Evolutionary conservation across 352 stramenopile species (phyloP).

Genomic region (Pythium grandisporangium): DNA sequence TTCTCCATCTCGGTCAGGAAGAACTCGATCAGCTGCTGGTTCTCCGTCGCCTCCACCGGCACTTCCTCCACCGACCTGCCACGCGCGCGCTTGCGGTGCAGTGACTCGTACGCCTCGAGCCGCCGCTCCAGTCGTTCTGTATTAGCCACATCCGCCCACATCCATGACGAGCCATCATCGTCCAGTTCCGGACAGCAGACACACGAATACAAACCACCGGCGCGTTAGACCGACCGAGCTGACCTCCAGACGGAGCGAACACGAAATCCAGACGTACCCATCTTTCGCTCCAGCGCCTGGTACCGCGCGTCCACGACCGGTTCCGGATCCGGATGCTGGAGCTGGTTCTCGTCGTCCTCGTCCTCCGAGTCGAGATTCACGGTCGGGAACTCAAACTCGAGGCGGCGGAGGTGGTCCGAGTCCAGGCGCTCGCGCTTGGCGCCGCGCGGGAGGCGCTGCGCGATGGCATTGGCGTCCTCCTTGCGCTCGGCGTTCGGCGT

Average conservation of each 20-base stretch:
- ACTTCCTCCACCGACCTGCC: background rate
- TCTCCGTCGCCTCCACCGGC: conserved; percentile 4
- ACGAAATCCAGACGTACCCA: no score
- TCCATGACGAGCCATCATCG: no score
- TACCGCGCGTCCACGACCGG: conserved; percentile 9
- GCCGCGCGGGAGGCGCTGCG: no score
- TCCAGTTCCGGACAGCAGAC: no score
- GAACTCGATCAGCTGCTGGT: conserved; percentile 32
- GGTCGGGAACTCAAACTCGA: no score
- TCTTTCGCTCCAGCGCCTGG: conserved; percentile 16
- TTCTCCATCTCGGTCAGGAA: conserved; percentile 41
- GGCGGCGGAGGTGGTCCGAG: no score
- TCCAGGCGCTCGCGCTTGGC: no score
- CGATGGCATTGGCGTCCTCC: no score
- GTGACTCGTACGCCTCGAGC: conserved; percentile 18
- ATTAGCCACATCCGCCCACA: background rate
- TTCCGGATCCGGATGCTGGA: background rate
- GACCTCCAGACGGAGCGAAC: background rate
- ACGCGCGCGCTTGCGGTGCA: conserved; percentile 7
- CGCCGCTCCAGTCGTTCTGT: conserved; percentile 20
- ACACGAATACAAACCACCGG: background rate
- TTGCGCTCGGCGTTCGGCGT: no score
- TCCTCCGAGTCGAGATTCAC: conserved; percentile 2
- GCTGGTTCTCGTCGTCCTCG: conserved; percentile 13
- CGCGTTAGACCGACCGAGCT: background rate